Percentiles rank a stretch among this genome's conserved stretches.
Evolutionary conservation across 2,329 filamentous ascomycete species (phyloP).

Genomic region (Alternaria alternata): DNA sequence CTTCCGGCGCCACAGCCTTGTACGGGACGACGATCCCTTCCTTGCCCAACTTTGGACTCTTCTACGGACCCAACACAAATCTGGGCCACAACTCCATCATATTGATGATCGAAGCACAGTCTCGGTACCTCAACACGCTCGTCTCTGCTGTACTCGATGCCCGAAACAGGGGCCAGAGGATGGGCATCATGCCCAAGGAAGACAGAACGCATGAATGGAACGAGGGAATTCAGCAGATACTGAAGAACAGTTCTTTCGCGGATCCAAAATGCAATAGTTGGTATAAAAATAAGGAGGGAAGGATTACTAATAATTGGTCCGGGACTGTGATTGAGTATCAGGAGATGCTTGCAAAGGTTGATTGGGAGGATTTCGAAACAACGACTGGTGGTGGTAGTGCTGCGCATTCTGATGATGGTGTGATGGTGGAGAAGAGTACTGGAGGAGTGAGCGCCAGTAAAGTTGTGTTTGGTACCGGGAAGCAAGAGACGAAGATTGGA

Average conservation of each 20-base stretch:
- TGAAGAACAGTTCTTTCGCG: constrained; percentile 59
- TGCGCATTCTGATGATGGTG: neutral
- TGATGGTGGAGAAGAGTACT: neutral
- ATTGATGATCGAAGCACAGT: constrained; percentile 69
- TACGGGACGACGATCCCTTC: constrained; percentile 61
- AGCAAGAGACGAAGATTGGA: constrained; percentile 50
- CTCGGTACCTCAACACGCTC: constrained; percentile 61
- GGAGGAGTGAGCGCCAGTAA: constrained; percentile 35
- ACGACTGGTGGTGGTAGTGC: neutral
- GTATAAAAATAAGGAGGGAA: constrained; percentile 64
- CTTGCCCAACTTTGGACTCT: constrained; percentile 65
- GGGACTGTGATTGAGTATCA: constrained; percentile 66
- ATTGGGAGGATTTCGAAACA: constrained; percentile 57
- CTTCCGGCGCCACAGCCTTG: constrained; percentile 58
- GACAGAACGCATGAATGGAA: constrained; percentile 56
- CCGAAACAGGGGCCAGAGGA: constrained; percentile 46
- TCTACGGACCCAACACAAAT: constrained; percentile 66
- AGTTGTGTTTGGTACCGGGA: constrained; percentile 45
- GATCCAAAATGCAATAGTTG: constrained; percentile 63
- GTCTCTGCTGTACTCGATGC: constrained; percentile 60
- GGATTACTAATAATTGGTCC: constrained; percentile 66
- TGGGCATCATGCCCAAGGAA: constrained; percentile 58
- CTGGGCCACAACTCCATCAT: constrained; percentile 66
- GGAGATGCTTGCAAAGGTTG: constrained; percentile 52
- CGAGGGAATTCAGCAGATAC: constrained; percentile 54